Percentiles rank a stretch among this genome's conserved stretches.
phyloP scores from a whole-genome alignment of 73 alveolate genomes.

The Tetrahymena elliotti region DNA sequence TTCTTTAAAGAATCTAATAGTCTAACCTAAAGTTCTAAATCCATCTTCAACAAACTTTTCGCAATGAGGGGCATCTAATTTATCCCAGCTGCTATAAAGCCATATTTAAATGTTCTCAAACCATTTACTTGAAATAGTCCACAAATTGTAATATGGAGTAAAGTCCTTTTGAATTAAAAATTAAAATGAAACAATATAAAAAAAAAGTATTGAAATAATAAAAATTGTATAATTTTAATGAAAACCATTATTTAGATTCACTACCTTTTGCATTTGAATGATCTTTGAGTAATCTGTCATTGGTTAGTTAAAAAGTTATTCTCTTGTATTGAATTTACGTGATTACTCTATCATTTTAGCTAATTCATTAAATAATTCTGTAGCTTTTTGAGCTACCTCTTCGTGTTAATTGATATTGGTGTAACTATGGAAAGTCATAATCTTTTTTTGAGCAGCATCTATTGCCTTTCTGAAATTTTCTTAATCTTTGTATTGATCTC shows the following conservation, averaged over 20 bases:
- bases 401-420: slow-evolving; percentile 85
- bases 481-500: slow-evolving; percentile 83
- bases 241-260: no score
- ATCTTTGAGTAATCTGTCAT: slow-evolving; percentile 89
- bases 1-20: slow-evolving; percentile 46
- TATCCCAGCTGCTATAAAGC: slow-evolving; percentile 51
- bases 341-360: slow-evolving; percentile 85
- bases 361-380: slow-evolving; percentile 77
- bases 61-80: slow-evolving; percentile 51
- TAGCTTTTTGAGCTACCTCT: slow-evolving; percentile 77
- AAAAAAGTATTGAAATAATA: not conserved
- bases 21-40: slow-evolving; percentile 42
- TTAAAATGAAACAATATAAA: not conserved
- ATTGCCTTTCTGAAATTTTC: slow-evolving; percentile 88
- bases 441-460: slow-evolving; percentile 80
- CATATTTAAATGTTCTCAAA: slow-evolving; percentile 45
- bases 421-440: slow-evolving; percentile 81
- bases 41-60: slow-evolving; percentile 53
- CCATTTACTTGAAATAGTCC: slow-evolving; percentile 54
- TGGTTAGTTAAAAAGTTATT: slow-evolving; percentile 79
- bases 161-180: slow-evolving; percentile 26
- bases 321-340: slow-evolving; percentile 89
- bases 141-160: slow-evolving; percentile 55
- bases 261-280: slow-evolving; percentile 77
- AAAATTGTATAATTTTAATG: no score